Conservation (phyloP, 2,329 filamentous ascomycete species). For the Endothia cerciana region DNA sequence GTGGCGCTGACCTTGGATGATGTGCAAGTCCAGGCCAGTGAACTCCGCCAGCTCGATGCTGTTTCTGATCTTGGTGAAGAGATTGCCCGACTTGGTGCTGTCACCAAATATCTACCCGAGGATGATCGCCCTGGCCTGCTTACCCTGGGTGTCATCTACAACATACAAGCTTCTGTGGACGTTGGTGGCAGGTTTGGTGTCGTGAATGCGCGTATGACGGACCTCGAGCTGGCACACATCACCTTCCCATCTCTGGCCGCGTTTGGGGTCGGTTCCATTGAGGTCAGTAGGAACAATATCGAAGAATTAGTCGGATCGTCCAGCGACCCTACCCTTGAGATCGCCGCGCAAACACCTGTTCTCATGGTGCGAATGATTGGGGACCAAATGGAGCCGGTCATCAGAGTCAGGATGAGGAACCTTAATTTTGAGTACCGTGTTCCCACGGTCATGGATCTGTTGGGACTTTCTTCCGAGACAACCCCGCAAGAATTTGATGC, state of each 20-base stretch:
- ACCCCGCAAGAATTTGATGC: slow-evolving; percentile 75
- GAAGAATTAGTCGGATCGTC: slow-evolving; percentile 72
- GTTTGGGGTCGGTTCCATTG: slow-evolving; percentile 68
- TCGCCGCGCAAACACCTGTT: slow-evolving; percentile 50
- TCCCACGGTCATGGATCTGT: slow-evolving; percentile 77
- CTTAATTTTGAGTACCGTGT: slow-evolving; percentile 88
- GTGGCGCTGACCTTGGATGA: slow-evolving; percentile 70
- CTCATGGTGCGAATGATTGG: slow-evolving; percentile 89
- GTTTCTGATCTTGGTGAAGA: slow-evolving; percentile 78
- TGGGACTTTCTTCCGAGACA: slow-evolving; percentile 69
- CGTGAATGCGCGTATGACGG: slow-evolving; percentile 59
- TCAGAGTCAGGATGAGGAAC: slow-evolving; percentile 87
- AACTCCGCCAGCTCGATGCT: slow-evolving; percentile 66
- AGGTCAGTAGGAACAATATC: slow-evolving; percentile 63
- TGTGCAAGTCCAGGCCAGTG: slow-evolving; percentile 64
- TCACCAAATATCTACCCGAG: slow-evolving; percentile 93
- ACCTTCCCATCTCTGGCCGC: slow-evolving; percentile 82
- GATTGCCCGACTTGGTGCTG: slow-evolving; percentile 78
- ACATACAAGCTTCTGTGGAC: slow-evolving; percentile 63
- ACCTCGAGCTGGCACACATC: slow-evolving; percentile 78
- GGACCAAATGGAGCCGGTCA: slow-evolving; percentile 88
- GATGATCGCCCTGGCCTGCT: slow-evolving; percentile 91
- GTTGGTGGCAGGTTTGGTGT: slow-evolving; percentile 71
- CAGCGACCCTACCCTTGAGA: slow-evolving; percentile 35
- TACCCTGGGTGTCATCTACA: slow-evolving; percentile 69